A percentile compares a stretch with the other conserved stretches of the same genome.
Conservation (phyloP, 2,329 filamentous ascomycete species). For the Eurotiales sp. region DNA sequence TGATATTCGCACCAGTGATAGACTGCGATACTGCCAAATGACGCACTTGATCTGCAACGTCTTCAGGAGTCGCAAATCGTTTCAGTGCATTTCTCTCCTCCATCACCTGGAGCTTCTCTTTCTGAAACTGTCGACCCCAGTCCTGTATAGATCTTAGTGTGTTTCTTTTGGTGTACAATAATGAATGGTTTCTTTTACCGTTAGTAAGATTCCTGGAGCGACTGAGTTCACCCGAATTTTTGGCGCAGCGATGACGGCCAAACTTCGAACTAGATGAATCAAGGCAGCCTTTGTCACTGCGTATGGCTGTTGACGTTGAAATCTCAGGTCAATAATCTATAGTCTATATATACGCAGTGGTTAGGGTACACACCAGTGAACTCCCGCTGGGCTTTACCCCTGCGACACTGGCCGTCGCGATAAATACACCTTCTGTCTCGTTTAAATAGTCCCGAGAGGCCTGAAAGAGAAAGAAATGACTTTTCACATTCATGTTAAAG, state of each 20-base stretch:
- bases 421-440: conserved; percentile 56
- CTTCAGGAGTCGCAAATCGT: background rate
- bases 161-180: background rate
- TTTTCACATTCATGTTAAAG: conserved; percentile 62
- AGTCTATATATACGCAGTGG: no score
- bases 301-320: background rate
- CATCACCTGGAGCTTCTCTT: background rate
- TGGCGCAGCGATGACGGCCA: background rate
- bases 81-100: background rate
- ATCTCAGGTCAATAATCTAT: no score
- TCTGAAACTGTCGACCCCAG: background rate
- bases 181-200: background rate
- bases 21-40: background rate
- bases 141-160: background rate
- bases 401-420: conserved; percentile 62
- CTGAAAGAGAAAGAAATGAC: conserved; percentile 58
- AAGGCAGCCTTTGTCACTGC: background rate
- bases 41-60: background rate
- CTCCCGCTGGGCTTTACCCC: conserved; percentile 63
- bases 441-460: conserved; percentile 54
- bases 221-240: background rate
- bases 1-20: background rate
- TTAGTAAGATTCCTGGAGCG: background rate
- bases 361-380: conserved; percentile 36
- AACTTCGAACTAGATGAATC: background rate